Evolutionary conservation across 192 early-diverging fungal species (phyloP), one percentile per base, ranked within the genome.

Genomic region (Coemansia sp.): DNA sequence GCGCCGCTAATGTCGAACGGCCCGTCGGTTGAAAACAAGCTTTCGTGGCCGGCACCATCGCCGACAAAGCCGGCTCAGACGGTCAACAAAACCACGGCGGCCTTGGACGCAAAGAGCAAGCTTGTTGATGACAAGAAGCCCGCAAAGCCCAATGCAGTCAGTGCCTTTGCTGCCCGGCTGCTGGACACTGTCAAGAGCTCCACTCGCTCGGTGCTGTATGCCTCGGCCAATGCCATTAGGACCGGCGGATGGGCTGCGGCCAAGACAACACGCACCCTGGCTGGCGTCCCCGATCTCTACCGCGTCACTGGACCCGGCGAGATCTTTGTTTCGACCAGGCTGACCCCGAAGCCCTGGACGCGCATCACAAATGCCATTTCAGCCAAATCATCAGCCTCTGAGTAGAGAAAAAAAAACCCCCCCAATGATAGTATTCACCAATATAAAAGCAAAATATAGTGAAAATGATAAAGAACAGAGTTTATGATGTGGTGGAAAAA

Each of bases 271-370:
- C 62, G 64, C 50, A 69, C 70, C 3, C 47, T 78, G 35, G 76
- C 76, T 2, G 76, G 76, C 36, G 76, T 78, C 16, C 76, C 76
- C 4, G 76, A 78, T 49, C 76, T 78, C 32, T 78, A 73, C 52
- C 76, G 76, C 30, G 65, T 72, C 30, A 58, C 64, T 1, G 76
- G 76, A 0, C 76, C 76, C 11, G 76, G 76, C 52, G 67, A 78
- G 23, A 73, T 78, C 58, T 78, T 72, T 48, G 67, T 78, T 4
- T 66, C 76, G 1, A 72, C 76, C 14, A 61, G 76, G 18, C 58
- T 78, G 18, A n/a, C 56, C 3, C 75, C 75, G 14, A 65, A 57
- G 56, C 75, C 75, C n/a, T 78, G 75, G 75, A 72, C 63, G 1
- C 69, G 69, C 39, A 34, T 69, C 23, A 57, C 75, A 23, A 48